Evolutionary conservation across 768 basidiomycete genomes (phyloP), one percentile per base, ranked within the genome.

Genomic region (Terana coerulea): DNA sequence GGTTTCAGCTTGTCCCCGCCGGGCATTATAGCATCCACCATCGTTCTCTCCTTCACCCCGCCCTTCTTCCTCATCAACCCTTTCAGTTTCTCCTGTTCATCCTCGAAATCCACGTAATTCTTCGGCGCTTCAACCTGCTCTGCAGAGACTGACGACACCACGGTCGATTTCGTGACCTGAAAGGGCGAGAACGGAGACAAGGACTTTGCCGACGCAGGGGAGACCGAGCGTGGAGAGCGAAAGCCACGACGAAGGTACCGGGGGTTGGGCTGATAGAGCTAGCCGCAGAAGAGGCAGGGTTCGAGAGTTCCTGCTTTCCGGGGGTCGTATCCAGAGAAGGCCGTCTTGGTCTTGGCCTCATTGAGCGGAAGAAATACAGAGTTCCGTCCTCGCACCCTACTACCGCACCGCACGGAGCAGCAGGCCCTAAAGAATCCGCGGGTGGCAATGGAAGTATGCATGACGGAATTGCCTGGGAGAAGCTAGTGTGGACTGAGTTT

Each of bases 101-200:
- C 86, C 2, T 91, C 90, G 51, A 83, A 89, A 61, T 92, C 91
- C 1, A 91, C 84, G 60, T 79, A 84, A 57, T 82, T 88, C 68
- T 79, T 88, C 0, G 87, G 81, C 0, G 89, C 90, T 63, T 91
- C 86, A 0, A 79, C 87, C 53, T 78, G 78, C 53, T 88, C 85
- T 8, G 72, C 71, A 7, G 81, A 87, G 4, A 92, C 69, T 10
- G 81, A 84, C n/a, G 88, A 86, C 1, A 88, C 85, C 5, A 85
- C 76, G 5, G 79, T 75, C 15, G 86, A 76, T 45, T 81, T 78
- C n/a, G 77, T 67, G 10, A 83, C 66, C 31, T 71, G 71, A 62
- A 86, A 83, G 3, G 80, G 78, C 8, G 75, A 55, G 51, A 72
- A 48, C 45, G 65, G 31, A 1, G 39, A 17, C 53, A 53, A 22